A percentile compares a stretch with the other conserved stretches of the same genome.
Evolutionary conservation across 257 asterid genomes (phyloP).

Genomic region (Solanum commersonii): DNA sequence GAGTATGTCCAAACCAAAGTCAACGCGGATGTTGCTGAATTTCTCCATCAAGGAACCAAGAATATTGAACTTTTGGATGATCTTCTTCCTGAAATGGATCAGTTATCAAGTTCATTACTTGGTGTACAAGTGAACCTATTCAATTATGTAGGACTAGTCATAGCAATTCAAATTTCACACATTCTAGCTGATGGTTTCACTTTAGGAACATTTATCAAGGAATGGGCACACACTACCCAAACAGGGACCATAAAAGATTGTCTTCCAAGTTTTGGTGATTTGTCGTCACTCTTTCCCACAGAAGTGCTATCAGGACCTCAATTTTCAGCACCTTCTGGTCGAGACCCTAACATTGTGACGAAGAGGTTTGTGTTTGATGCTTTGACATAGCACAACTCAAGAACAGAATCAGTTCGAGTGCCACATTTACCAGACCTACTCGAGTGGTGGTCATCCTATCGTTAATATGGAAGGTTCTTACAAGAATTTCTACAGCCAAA

Average conservation of each 20-base stretch:
- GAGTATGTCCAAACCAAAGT: neutral
- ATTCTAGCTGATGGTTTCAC: conserved; percentile 12
- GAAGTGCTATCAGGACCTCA: neutral
- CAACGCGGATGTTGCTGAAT: neutral
- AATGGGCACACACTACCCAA: conserved; percentile 14
- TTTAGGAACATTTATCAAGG: conserved; percentile 4
- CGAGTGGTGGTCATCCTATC: conserved; percentile 12
- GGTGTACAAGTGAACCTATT: conserved; percentile 1
- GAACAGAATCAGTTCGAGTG: neutral
- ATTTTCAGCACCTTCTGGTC: neutral
- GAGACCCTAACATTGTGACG: neutral
- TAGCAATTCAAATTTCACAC: conserved; percentile 13
- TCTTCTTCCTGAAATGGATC: conserved; percentile 7
- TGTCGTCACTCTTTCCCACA: conserved; percentile 8
- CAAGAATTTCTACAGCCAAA: neutral
- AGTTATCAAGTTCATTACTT: neutral
- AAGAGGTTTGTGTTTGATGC: neutral
- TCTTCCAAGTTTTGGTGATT: conserved; percentile 6
- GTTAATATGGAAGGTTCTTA: conserved; percentile 5
- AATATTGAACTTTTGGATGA: neutral
- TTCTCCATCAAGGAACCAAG: neutral
- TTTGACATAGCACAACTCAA: neutral
- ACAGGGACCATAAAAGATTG: neutral
- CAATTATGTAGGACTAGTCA: conserved; percentile 18
- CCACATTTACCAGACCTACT: neutral